phyloP scores from a whole-genome alignment of 257 asterid species.

The Gardenia jasminoides region DNA sequence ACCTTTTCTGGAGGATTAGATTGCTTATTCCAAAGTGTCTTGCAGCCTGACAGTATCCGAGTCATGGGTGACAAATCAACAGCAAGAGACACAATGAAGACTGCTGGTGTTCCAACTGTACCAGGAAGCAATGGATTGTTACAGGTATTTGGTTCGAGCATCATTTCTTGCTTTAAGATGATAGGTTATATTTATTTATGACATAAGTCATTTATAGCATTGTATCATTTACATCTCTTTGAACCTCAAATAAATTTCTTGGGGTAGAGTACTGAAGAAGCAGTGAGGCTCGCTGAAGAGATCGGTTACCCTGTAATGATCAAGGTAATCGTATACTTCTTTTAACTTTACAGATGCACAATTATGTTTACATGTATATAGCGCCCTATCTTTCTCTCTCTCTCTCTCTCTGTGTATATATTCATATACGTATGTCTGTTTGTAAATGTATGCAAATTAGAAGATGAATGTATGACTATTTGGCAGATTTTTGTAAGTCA shows the following conservation, averaged over 20 bases:
- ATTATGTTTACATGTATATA: too few species aligned
- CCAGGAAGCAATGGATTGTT: constrained; percentile 97
- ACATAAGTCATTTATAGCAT: background rate
- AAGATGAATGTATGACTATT: background rate
- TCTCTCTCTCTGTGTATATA: too few species aligned
- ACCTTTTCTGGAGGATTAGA: background rate
- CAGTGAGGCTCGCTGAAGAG: constrained; percentile 65
- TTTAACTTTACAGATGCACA: background rate
- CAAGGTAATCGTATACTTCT: constrained; percentile 54
- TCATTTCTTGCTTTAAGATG: background rate
- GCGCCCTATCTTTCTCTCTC: too few species aligned
- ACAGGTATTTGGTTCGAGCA: constrained; percentile 44
- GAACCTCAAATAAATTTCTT: constrained; percentile 16
- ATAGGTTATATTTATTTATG: background rate
- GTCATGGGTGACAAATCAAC: constrained; percentile 99
- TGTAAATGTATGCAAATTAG: background rate
- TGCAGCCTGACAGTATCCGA: constrained; percentile 94
- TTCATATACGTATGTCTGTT: background rate
- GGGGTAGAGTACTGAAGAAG: constrained; percentile 89
- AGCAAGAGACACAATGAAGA: constrained; percentile 99
- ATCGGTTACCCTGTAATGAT: constrained; percentile 98
- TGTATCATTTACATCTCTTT: background rate
- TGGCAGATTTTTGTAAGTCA: background rate
- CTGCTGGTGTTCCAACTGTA: constrained; percentile 99
- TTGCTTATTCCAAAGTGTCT: constrained; percentile 14